Conservation (phyloP, 2,329 filamentous ascomycete genomes). For the Aspergillus transmontanensis region DNA sequence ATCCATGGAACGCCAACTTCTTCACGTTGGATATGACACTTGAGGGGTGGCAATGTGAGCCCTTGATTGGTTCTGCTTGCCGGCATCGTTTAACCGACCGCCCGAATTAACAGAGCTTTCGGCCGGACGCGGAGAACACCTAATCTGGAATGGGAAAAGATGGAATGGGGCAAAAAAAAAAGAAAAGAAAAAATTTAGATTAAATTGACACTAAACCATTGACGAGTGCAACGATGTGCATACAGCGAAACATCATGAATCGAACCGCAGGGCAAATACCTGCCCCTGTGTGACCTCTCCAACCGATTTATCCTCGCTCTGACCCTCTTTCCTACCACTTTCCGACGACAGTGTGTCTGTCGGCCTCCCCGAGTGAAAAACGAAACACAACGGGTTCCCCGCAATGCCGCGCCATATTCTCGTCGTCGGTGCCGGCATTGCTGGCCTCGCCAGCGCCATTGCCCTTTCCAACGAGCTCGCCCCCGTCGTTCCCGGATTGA, state of each 20-base stretch:
- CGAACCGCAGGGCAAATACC: neutral
- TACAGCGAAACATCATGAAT: neutral
- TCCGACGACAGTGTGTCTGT: neutral
- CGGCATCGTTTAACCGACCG: neutral
- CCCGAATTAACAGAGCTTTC: neutral
- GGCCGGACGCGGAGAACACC: slow-evolving; percentile 1
- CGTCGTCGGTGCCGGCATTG: slow-evolving; percentile 26
- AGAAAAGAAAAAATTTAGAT: neutral
- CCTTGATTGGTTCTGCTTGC: neutral
- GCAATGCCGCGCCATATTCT: slow-evolving; percentile 20
- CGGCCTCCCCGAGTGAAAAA: no score
- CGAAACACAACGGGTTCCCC: neutral
- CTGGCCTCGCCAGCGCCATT: slow-evolving; percentile 25
- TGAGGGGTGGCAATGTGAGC: neutral
- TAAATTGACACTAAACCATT: neutral
- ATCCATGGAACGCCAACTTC: neutral
- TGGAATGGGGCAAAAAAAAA: neutral
- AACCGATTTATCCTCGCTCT: neutral
- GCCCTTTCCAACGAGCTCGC: slow-evolving; percentile 23
- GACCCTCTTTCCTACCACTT: neutral
- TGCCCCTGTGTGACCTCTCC: neutral
- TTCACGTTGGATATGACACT: neutral
- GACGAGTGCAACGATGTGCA: slow-evolving; percentile 3
- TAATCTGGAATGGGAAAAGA: slow-evolving; percentile 1
- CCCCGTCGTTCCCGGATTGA: slow-evolving; percentile 14